These are phyloP conservation scores for Cladosporium sp. DNA, from an alignment of 2,329 filamentous ascomycete genomes.

Conservation along the genomic window DNA sequence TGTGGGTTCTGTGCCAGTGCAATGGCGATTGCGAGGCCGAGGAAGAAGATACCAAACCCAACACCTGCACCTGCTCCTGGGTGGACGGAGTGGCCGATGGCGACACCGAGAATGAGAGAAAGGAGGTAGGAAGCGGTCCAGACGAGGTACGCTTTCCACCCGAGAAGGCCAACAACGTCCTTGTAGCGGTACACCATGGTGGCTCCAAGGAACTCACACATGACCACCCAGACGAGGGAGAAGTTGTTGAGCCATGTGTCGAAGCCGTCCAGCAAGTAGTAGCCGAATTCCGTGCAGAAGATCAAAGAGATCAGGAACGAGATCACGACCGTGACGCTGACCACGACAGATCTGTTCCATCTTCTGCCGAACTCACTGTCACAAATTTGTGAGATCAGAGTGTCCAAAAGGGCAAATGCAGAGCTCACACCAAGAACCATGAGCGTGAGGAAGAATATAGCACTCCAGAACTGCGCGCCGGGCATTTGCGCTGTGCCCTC, in stretches of 20 bases:
- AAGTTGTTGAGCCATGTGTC: slow-evolving; percentile 61
- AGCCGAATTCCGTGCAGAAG: slow-evolving; percentile 61
- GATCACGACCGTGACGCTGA: slow-evolving; percentile 48
- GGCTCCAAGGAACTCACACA: slow-evolving; percentile 55
- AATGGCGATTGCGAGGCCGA: slow-evolving; percentile 43
- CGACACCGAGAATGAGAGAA: slow-evolving; percentile 55
- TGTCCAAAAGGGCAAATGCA: slow-evolving; percentile 53
- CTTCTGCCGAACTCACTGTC: slow-evolving; percentile 19
- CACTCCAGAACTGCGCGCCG: slow-evolving; percentile 59
- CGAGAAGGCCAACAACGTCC: slow-evolving; percentile 49
- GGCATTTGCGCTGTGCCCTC: slow-evolving; percentile 60
- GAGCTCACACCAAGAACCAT: slow-evolving; percentile 54
- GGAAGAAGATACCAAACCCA: slow-evolving; percentile 56
- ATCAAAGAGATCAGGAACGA: slow-evolving; percentile 59
- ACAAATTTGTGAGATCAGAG: slow-evolving; percentile 47
- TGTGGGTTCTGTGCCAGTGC: slow-evolving; percentile 47
- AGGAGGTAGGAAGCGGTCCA: slow-evolving; percentile 57
- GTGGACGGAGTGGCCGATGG: slow-evolving; percentile 49
- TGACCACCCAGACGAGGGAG: slow-evolving; percentile 57
- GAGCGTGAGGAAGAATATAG: slow-evolving; percentile 60
- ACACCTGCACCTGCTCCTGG: slow-evolving; percentile 39
- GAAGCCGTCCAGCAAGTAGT: slow-evolving; percentile 56
- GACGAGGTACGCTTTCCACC: slow-evolving; percentile 46
- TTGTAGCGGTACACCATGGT: slow-evolving; percentile 58
- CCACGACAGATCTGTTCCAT: slow-evolving; percentile 21